Evolutionary conservation across 805 yeast genomes (phyloP), one percentile per base, ranked within the genome.

Genomic region (Debaryomyces maramus): DNA sequence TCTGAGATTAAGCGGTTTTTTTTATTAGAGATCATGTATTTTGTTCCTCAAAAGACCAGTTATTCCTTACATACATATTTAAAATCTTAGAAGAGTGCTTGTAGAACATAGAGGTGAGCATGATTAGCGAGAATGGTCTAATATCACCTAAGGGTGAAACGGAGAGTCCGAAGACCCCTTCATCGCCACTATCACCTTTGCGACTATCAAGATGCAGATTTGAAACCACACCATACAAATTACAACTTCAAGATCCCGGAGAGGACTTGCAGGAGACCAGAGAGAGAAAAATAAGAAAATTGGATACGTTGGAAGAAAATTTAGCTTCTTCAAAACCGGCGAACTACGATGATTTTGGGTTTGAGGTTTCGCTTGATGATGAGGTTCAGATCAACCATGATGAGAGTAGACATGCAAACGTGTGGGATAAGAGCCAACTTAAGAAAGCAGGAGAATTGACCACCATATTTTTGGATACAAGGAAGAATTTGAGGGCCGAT

Each of bases 401-500:
- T 13, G 16, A 21, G 23, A 11, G 19, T 15, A 15, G 33, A 4
- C 4, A 15, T 6, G 13, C 6, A 2, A 14, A n/a, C 2, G 23
- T 17, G 3, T 13, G 21, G 28, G 40, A 43, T 14, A 31, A 32
- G 9, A 24, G 15, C 13, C 50, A 53, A 15, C 6, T 55, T 5
- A 53, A 50, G 32, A 49, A 50, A 22, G 54, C 51, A 9, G 47
- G 52, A 5, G 52, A 55, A 24, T 47, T 77, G 22, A 61, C 76
- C 0, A 45, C 61, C 10, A 53, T 71, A 6, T 57, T 73, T 15
- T 43, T 75, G 6, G 77, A 72, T 40, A 61, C 74, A 32, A 53
- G 78, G 19, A 64, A 60, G 38, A 58, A 66, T 3, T 55, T 77
- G 33, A 63, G 68, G 56, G 61, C 62, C 9, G 78, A 71, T 24